Percentiles rank a stretch among this genome's conserved stretches.
Evolutionary conservation across 306 rosid species (phyloP).

Genomic region (Prunus davidiana): DNA sequence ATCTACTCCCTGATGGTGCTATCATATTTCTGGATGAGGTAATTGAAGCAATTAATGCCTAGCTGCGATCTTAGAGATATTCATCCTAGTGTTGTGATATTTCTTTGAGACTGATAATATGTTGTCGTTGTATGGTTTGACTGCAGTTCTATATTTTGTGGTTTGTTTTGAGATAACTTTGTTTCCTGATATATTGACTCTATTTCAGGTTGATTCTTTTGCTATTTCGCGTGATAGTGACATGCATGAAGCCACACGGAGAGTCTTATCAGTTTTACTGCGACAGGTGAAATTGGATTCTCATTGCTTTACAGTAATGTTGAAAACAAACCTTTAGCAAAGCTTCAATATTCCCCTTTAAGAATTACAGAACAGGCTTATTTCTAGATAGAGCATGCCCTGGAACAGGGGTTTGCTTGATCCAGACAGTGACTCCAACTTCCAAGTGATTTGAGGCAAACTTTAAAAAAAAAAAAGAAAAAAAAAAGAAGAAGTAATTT

Average conservation of each 20-base stretch:
- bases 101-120: not conserved
- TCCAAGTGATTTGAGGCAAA: too few species aligned
- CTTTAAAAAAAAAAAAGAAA: not conserved
- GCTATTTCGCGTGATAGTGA: constrained; percentile 78
- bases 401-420: not conserved
- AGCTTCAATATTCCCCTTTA: not conserved
- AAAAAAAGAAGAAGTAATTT: too few species aligned
- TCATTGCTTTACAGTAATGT: not conserved
- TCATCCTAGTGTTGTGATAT: not conserved
- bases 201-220: constrained; percentile 66
- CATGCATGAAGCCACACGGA: constrained; percentile 91
- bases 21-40: constrained; percentile 90
- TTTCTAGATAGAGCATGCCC: not conserved
- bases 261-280: constrained; percentile 60
- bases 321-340: not conserved
- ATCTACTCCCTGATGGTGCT: constrained; percentile 71
- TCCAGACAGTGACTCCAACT: not conserved
- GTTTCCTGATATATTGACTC: not conserved
- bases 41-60: constrained; percentile 18
- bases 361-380: not conserved
- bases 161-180: not conserved
- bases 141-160: not conserved
- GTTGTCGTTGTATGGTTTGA: not conserved
- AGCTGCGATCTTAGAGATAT: not conserved
- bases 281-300: constrained; percentile 45